Evolutionary conservation across 441 rosid species (phyloP).

Genomic region (Macaranga tanarius): DNA sequence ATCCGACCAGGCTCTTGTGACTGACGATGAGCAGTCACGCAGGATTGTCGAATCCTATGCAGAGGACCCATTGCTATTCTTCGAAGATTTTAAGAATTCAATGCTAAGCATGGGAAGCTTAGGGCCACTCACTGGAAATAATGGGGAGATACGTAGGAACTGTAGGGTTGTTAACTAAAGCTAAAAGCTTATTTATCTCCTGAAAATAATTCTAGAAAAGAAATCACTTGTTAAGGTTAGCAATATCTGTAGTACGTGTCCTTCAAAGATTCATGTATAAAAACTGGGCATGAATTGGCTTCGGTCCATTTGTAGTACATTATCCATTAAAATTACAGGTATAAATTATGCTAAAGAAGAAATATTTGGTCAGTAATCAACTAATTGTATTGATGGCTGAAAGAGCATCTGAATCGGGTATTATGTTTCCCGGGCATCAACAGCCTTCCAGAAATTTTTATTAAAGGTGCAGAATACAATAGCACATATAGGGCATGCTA

Average conservation of each 20-base stretch:
- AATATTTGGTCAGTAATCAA: not conserved
- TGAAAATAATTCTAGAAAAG: not conserved
- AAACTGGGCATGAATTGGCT: no score
- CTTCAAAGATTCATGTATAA: not conserved
- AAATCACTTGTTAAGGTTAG: not conserved
- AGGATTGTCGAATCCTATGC: conserved; percentile 55
- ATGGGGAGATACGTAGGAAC: conserved; percentile 47
- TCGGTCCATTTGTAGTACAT: no score
- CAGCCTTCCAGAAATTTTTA: not conserved
- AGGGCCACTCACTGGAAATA: conserved; percentile 22
- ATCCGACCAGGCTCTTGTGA: conserved; percentile 65
- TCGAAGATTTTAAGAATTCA: conserved; percentile 60
- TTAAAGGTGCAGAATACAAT: not conserved
- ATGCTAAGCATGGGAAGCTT: conserved; percentile 72
- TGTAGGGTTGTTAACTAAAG: conserved; percentile 48
- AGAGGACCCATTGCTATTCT: conserved; percentile 51
- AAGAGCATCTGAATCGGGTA: not conserved
- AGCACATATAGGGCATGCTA: not conserved
- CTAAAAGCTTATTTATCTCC: not conserved
- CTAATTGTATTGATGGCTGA: not conserved
- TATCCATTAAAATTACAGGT: no score
- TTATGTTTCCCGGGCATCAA: not conserved
- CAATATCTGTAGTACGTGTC: not conserved
- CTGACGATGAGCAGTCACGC: conserved; percentile 44
- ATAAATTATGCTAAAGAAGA: no score